Conservation (phyloP, 2,329 filamentous ascomycete genomes). For the Sporothrix mexicana region DNA sequence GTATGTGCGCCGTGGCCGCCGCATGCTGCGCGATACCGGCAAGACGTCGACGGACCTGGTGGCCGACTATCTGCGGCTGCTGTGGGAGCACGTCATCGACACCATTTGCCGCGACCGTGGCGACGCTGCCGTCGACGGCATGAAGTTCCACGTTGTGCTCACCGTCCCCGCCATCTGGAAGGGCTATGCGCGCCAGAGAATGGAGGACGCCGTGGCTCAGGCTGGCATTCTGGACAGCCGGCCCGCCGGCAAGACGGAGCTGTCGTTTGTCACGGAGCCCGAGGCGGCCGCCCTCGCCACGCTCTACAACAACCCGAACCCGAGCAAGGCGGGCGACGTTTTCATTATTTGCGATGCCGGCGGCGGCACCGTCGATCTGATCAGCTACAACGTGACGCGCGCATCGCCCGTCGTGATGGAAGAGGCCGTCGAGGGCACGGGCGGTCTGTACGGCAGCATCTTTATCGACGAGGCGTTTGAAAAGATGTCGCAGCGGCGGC, state of each 20-base stretch:
- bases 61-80: constrained; percentile 43
- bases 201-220: constrained; percentile 45
- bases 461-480: constrained; percentile 57
- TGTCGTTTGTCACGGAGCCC: constrained; percentile 51
- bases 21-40: constrained; percentile 31
- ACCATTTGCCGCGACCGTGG: constrained; percentile 40
- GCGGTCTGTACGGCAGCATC: constrained; percentile 57
- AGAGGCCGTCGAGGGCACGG: constrained; percentile 57
- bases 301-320: constrained; percentile 44
- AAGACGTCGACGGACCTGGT: constrained; percentile 42
- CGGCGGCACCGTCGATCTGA: constrained; percentile 51
- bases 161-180: constrained; percentile 57
- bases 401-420: constrained; percentile 48
- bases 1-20: constrained; percentile 26
- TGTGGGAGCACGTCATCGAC: constrained; percentile 45
- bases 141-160: constrained; percentile 48
- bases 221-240: constrained; percentile 47
- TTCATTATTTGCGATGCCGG: constrained; percentile 44
- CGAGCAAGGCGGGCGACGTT: constrained; percentile 32
- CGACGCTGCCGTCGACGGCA: constrained; percentile 32
- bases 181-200: constrained; percentile 46
- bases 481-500: constrained; percentile 52
- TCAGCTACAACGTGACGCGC: constrained; percentile 55
- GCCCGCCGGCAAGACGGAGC: constrained; percentile 41
- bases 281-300: constrained; percentile 53